These are phyloP conservation scores for Fusarium foetens DNA, from an alignment of 2,329 filamentous ascomycete species.

Conservation along the genomic window DNA sequence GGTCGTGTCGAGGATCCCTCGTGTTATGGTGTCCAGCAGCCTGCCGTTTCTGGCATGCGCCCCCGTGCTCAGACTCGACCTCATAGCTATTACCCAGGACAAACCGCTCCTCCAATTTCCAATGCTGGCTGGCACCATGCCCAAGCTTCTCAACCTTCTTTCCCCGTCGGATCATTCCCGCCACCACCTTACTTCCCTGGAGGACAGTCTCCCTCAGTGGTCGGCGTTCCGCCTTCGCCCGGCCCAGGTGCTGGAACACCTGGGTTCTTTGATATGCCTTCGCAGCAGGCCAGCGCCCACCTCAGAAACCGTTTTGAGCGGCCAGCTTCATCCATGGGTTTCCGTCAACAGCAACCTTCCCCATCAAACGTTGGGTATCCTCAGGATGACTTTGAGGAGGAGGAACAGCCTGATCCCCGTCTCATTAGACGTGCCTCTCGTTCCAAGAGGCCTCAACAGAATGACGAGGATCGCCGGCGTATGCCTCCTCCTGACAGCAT, in stretches of 20 bases:
- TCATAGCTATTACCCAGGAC: slow-evolving; percentile 51
- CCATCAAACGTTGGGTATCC: slow-evolving; percentile 48
- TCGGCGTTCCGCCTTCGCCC: slow-evolving; percentile 45
- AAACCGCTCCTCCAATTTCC: slow-evolving; percentile 42
- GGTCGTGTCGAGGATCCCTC: slow-evolving; percentile 50
- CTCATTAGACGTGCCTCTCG: slow-evolving; percentile 56
- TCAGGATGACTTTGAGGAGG: slow-evolving; percentile 55
- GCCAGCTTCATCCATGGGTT: slow-evolving; percentile 55
- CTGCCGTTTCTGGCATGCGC: slow-evolving; percentile 46
- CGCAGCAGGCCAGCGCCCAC: slow-evolving; percentile 44
- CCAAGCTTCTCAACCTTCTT: slow-evolving; percentile 37
- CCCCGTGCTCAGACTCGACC: slow-evolving; percentile 50
- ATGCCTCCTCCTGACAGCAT: slow-evolving; percentile 60
- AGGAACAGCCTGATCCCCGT: slow-evolving; percentile 51
- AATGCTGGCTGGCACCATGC: slow-evolving; percentile 45
- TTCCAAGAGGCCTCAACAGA: slow-evolving; percentile 48
- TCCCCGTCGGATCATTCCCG: slow-evolving; percentile 47
- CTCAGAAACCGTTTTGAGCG: slow-evolving; percentile 51
- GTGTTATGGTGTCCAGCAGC: slow-evolving; percentile 51
- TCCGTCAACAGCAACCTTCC: slow-evolving; percentile 43
- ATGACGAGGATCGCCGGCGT: slow-evolving; percentile 56
- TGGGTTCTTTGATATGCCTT: slow-evolving; percentile 48
- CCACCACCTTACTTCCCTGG: slow-evolving; percentile 45
- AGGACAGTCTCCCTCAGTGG: slow-evolving; percentile 41
- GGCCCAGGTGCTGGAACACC: slow-evolving; percentile 44